A percentile compares a stretch with the other conserved stretches of the same genome.
These are phyloP conservation scores for Vitis rupestris DNA, from an alignment of 164 flowering plant species.

Conservation along the genomic window DNA sequence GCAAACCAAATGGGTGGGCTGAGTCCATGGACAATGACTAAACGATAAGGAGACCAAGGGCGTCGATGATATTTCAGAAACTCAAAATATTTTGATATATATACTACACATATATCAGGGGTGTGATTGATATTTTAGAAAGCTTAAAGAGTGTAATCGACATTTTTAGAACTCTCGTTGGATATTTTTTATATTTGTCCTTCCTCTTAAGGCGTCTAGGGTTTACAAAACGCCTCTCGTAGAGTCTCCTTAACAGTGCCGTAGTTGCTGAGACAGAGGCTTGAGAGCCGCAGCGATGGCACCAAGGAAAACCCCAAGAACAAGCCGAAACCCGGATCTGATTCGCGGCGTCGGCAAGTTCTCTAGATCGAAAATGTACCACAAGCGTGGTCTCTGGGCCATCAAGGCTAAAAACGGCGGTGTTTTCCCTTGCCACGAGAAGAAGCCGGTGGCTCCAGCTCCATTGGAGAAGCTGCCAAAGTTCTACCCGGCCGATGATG, in stretches of 20 bases:
- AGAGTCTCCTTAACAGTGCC: not conserved
- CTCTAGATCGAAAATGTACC: slow-evolving; percentile 73
- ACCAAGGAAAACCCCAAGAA: slow-evolving; percentile 25
- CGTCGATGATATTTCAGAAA: too few species aligned
- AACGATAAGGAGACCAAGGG: too few species aligned
- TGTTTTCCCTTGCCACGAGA: slow-evolving; percentile 58
- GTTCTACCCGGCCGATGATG: slow-evolving; percentile 84
- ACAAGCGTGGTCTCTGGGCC: slow-evolving; percentile 88
- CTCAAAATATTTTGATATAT: too few species aligned
- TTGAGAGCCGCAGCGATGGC: slow-evolving; percentile 39
- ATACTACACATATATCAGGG: too few species aligned
- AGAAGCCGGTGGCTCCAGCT: slow-evolving; percentile 17
- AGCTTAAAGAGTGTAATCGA: too few species aligned
- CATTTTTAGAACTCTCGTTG: too few species aligned
- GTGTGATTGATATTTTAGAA: too few species aligned
- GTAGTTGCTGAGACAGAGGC: slow-evolving; percentile 1
- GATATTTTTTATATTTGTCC: too few species aligned
- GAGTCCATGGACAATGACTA: too few species aligned
- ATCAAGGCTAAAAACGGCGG: slow-evolving; percentile 87
- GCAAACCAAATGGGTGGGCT: too few species aligned
- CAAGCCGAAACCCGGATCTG: slow-evolving; percentile 61
- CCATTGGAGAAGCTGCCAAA: slow-evolving; percentile 50
- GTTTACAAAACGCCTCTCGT: not conserved
- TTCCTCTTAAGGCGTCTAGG: not conserved
- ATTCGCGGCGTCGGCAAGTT: slow-evolving; percentile 59